A percentile compares a stretch with the other conserved stretches of the same genome.
phyloP scores from a whole-genome alignment of 108 stramenopile genomes.

The Conticribra guillardii region DNA sequence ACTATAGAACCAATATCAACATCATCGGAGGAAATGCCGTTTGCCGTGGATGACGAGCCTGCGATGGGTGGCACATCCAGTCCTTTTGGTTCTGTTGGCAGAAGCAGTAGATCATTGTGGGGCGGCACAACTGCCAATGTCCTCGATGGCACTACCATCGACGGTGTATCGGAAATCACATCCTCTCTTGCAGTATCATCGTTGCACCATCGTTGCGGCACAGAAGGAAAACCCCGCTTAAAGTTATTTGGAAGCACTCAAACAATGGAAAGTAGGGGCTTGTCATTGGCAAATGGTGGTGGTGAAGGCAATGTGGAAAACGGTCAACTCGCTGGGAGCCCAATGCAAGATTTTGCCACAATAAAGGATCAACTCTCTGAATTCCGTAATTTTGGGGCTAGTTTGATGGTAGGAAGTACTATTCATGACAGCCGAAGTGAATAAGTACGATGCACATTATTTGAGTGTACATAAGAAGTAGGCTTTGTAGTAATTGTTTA shows the following conservation, averaged over 20 bases:
- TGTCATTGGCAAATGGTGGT: neutral
- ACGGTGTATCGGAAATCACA: constrained; percentile 20
- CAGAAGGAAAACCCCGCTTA: constrained; percentile 40
- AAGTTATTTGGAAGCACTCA: constrained; percentile 43
- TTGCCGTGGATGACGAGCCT: constrained; percentile 49
- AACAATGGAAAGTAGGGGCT: neutral
- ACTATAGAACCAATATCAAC: neutral
- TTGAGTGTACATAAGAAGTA: too few relatives aligned
- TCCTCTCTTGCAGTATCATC: constrained; percentile 45
- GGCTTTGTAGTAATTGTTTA: too few relatives aligned
- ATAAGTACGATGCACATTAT: neutral
- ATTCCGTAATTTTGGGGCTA: constrained; percentile 32
- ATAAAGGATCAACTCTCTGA: constrained; percentile 46
- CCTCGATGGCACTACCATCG: constrained; percentile 7
- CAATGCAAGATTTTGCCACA: constrained; percentile 20
- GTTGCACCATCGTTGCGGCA: constrained; percentile 44
- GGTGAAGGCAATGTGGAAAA: neutral
- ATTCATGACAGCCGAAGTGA: constrained; percentile 27
- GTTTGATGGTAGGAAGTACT: constrained; percentile 37
- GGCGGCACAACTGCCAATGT: constrained; percentile 20
- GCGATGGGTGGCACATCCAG: constrained; percentile 13
- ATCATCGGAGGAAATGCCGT: constrained; percentile 45
- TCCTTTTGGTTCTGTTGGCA: constrained; percentile 12
- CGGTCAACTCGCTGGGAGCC: neutral
- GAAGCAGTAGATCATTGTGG: constrained; percentile 32